These are phyloP conservation scores for Rasamsonia emersonii DNA, from an alignment of 2,329 filamentous ascomycete species.

Conservation along the genomic window DNA sequence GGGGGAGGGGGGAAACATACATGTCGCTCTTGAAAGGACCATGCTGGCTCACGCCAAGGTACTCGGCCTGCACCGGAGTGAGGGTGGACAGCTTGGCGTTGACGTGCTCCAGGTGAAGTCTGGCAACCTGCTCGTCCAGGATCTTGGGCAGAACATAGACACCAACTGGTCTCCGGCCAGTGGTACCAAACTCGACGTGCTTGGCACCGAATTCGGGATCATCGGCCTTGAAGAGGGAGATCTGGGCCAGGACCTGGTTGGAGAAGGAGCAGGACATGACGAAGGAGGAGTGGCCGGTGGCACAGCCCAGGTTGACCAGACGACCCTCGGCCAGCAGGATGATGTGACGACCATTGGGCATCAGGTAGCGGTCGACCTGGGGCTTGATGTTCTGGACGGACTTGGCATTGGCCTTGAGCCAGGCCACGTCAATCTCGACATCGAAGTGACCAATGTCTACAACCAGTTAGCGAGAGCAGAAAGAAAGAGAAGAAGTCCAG, in stretches of 20 bases:
- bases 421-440: conserved; percentile 99
- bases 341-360: conserved; percentile 91
- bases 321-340: conserved; percentile 97
- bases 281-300: conserved; percentile 98
- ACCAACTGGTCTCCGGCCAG: conserved; percentile 78
- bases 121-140: conserved; percentile 95
- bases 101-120: conserved; percentile 85
- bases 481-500: conserved; percentile 1
- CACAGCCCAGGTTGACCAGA: conserved; percentile 98
- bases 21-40: conserved; percentile 96
- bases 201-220: conserved; percentile 83
- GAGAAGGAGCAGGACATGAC: conserved; percentile 99
- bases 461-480: conserved; percentile 12
- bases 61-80: conserved; percentile 80
- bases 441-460: conserved; percentile 98
- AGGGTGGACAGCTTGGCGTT: conserved; percentile 90
- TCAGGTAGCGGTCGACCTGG: conserved; percentile 95
- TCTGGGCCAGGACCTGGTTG: conserved; percentile 99
- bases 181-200: conserved; percentile 93
- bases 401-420: conserved; percentile 94
- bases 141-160: conserved; percentile 99
- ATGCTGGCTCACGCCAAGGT: conserved; percentile 75
- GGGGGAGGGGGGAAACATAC: conserved; percentile 39
- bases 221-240: conserved; percentile 90
- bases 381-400: conserved; percentile 98